Percentiles rank a stretch among this genome's conserved stretches.
phyloP scores from a whole-genome alignment of 148 eudicot genomes.

The Gaultheria prostrata region DNA sequence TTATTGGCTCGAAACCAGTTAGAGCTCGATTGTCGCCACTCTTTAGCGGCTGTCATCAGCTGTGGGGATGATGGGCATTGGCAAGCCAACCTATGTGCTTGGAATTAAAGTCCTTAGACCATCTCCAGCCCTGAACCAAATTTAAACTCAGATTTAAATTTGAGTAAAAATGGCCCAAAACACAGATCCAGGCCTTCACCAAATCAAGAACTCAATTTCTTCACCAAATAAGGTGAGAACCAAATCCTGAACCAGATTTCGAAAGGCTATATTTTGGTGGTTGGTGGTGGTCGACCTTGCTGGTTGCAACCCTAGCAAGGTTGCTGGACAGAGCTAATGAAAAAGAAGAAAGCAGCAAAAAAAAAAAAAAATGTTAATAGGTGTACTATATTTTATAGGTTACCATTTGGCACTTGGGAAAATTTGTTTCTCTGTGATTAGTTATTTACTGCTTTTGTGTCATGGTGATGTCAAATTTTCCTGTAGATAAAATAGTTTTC shows the following conservation, averaged over 20 bases:
- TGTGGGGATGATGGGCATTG: not conserved
- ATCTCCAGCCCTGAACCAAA: too few species aligned
- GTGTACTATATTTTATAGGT: not conserved
- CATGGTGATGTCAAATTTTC: not conserved
- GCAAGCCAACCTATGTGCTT: not conserved
- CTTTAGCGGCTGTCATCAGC: not conserved
- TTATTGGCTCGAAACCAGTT: not conserved
- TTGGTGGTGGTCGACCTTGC: too few species aligned
- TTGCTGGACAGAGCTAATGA: not conserved
- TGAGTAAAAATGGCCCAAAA: too few species aligned
- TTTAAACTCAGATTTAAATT: too few species aligned
- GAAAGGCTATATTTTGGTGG: too few species aligned
- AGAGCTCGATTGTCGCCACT: too few species aligned
- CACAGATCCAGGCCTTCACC: too few species aligned
- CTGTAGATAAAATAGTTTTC: not conserved
- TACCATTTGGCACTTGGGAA: not conserved
- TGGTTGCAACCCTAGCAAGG: too few species aligned
- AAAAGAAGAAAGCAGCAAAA: not conserved
- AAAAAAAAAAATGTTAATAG: not conserved
- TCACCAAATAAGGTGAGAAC: too few species aligned
- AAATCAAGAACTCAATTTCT: too few species aligned
- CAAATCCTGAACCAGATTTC: too few species aligned
- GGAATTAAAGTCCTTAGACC: not conserved
- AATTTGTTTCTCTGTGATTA: not conserved
- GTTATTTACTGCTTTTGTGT: not conserved